Evolutionary conservation across 257 asterid genomes (phyloP).

Genomic region (Cinchona pubescens): DNA sequence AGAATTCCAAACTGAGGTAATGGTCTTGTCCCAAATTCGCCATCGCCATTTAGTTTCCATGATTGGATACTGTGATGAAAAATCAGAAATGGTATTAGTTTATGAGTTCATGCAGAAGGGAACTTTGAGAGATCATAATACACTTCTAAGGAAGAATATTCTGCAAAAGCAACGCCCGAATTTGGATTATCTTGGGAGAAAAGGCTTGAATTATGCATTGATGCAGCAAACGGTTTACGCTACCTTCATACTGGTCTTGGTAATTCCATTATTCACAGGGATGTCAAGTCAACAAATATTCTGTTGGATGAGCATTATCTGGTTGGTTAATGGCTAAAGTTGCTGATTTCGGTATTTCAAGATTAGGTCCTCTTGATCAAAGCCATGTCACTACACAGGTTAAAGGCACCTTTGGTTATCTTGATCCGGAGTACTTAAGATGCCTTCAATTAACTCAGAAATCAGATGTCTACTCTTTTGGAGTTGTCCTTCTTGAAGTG

Average conservation of each 20-base stretch:
- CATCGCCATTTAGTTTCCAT: constrained; percentile 59
- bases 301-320: constrained; percentile 50
- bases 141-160: constrained; percentile 1
- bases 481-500: constrained; percentile 64
- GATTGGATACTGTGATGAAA: constrained; percentile 59
- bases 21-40: constrained; percentile 47
- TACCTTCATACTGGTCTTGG: constrained; percentile 52
- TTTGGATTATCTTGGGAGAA: constrained; percentile 41
- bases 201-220: constrained; percentile 50
- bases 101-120: constrained; percentile 70
- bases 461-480: constrained; percentile 64
- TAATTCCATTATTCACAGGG: constrained; percentile 51
- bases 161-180: background rate
- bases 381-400: constrained; percentile 32
- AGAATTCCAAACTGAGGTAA: constrained; percentile 59
- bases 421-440: constrained; percentile 53
- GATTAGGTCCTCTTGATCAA: constrained; percentile 8
- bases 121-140: constrained; percentile 53
- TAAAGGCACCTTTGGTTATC: constrained; percentile 63
- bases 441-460: constrained; percentile 42
- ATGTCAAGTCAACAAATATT: constrained; percentile 64
- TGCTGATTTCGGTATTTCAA: constrained; percentile 25
- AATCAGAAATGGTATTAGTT: constrained; percentile 52
- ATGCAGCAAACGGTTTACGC: constrained; percentile 51
- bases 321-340: no score